Base-by-base conservation (phyloP, 208 protist species). In the Histomonas meleagridis region DNA sequence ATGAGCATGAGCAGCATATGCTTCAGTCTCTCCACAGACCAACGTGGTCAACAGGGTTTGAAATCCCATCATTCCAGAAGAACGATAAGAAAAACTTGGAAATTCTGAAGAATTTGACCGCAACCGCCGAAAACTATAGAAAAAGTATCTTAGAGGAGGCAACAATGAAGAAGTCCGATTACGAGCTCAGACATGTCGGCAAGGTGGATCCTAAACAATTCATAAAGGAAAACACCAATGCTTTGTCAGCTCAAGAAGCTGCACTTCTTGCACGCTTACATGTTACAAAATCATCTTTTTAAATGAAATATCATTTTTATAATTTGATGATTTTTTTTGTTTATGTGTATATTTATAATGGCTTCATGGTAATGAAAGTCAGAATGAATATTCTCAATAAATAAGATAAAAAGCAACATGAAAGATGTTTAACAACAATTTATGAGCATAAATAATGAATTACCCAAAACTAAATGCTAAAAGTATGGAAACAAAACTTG, bases 1-100 rank as follows among this genome's bases (percentile, higher is more conserved):
- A 99, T 93, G 97, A 98, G 93, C 96, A 99, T 65, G 98, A 99
- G 93, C 95, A 99, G 93, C 96, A 98, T 93, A 98, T 99, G 96
- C 95, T 99, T 7, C 28, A 21, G 70, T 79, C 70, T 10, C 40
- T 79, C 7, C n/a, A 79, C 23, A 46, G 70, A n/a, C 70, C 70
- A 79, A 23, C 9, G 5, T 79, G 70, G 70, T 48, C 40, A 18
- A 49, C 70, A n/a, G 70, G 70, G 26, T 79, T 46, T 49, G 38
- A 79, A n/a, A 23, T 43, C 14, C 16, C 40, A 35, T 46, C 10
- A 18, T 79, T 79, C 40, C 3, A 21, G 4, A 21, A 48, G 1
- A 14, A 28, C 5, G 70, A 79, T n/a, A 10, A 3, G 40, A 48
- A 79, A 9, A 49, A 79, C n/a, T 1, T 51, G 14, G 10, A 48